phyloP scores from a whole-genome alignment of 257 asterid species.

The Nicotiana tabacum region DNA sequence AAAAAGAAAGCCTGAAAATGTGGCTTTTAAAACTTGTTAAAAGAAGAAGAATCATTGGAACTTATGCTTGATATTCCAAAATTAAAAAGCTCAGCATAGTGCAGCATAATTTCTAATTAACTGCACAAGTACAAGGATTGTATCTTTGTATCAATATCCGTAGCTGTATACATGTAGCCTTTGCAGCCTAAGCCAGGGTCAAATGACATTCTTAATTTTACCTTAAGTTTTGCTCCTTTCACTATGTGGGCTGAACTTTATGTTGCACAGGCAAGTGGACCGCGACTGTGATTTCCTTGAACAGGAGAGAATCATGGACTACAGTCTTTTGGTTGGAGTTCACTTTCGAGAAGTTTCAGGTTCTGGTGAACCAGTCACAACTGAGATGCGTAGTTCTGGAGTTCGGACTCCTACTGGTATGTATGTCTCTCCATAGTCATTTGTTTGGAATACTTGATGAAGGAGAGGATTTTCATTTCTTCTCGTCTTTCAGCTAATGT shows the following conservation, averaged over 20 bases:
- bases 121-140: neutral
- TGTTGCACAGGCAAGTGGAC: slow-evolving; percentile 71
- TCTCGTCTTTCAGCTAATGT: slow-evolving; percentile 25
- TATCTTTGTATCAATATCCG: neutral
- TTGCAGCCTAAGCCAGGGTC: neutral
- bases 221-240: neutral
- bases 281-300: slow-evolving; percentile 91
- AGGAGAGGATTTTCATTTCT: neutral
- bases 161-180: neutral
- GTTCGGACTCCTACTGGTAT: slow-evolving; percentile 35
- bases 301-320: slow-evolving; percentile 93
- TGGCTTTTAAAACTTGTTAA: neutral
- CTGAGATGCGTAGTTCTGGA: slow-evolving; percentile 20
- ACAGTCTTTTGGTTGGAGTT: slow-evolving; percentile 83
- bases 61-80: neutral
- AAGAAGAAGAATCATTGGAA: neutral
- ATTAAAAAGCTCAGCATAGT: neutral
- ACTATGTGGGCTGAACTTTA: neutral
- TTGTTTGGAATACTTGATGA: neutral
- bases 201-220: neutral
- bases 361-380: slow-evolving; percentile 48
- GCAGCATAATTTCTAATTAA: neutral
- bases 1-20: neutral
- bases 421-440: neutral
- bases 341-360: slow-evolving; percentile 70